phyloP scores from a whole-genome alignment of 2,329 filamentous ascomycete genomes.

The Sarocladium brachiariae region DNA sequence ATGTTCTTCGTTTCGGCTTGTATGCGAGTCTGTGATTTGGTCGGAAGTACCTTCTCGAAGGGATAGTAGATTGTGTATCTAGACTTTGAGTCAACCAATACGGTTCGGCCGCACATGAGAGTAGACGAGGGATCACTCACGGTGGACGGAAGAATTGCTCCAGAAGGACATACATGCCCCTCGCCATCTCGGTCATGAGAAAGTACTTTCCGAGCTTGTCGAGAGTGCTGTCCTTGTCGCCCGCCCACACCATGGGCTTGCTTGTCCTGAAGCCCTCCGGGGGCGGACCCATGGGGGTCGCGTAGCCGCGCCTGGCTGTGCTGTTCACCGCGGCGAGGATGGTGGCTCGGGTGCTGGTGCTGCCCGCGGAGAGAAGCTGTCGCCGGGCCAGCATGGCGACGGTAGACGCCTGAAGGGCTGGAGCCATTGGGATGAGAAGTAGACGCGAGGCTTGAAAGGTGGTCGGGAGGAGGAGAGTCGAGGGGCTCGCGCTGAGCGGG shows the following conservation, averaged over 20 bases:
- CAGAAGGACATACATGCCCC: constrained; percentile 95
- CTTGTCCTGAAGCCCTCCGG: constrained; percentile 75
- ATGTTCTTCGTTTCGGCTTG: not conserved
- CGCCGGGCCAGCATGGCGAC: constrained; percentile 9
- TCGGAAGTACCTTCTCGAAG: constrained; percentile 71
- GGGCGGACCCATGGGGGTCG: constrained; percentile 70
- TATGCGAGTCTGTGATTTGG: not conserved
- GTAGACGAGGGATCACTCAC: constrained; percentile 51
- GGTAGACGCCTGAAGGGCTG: constrained; percentile 6
- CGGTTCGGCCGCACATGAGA: not conserved
- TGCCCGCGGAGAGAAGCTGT: constrained; percentile 4
- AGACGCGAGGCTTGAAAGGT: not conserved
- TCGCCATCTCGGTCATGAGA: constrained; percentile 88
- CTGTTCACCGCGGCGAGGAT: not conserved
- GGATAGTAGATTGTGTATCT: constrained; percentile 99
- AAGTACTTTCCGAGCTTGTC: constrained; percentile 92
- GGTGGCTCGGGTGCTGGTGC: constrained; percentile 2
- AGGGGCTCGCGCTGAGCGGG: constrained; percentile 4
- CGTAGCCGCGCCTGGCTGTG: constrained; percentile 35
- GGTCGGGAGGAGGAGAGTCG: not conserved
- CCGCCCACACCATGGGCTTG: constrained; percentile 69
- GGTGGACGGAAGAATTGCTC: constrained; percentile 98
- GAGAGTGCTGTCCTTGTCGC: constrained; percentile 67
- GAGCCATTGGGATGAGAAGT: constrained; percentile 8
- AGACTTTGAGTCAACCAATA: not conserved